These are phyloP conservation scores for Parietichytrium sp. DNA, from an alignment of 108 stramenopile species.

Conservation along the genomic window DNA sequence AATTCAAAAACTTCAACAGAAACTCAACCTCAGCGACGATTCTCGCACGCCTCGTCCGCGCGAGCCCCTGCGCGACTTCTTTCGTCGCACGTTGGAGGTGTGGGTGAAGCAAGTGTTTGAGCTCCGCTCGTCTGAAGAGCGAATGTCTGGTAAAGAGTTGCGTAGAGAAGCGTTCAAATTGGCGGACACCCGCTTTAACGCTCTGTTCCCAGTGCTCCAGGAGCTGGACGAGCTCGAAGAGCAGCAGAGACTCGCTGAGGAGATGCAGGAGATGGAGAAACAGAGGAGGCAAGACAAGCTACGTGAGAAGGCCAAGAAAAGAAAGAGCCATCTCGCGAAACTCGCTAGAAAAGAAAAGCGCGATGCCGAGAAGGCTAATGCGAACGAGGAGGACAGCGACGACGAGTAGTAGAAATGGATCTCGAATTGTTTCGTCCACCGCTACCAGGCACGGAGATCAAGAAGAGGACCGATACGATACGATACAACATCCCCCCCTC, in stretches of 20 bases:
- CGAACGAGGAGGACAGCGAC: slow-evolving; percentile 8
- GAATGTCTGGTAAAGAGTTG: slow-evolving; percentile 3
- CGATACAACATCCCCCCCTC: too few relatives aligned
- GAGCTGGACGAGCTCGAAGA: slow-evolving; percentile 34
- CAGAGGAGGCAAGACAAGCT: background rate
- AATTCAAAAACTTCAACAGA: background rate
- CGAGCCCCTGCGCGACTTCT: slow-evolving; percentile 33
- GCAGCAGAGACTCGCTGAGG: slow-evolving; percentile 2
- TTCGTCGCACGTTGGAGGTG: background rate
- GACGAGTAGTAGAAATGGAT: too few relatives aligned
- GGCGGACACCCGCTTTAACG: background rate
- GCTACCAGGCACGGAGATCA: too few relatives aligned
- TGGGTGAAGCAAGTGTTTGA: slow-evolving; percentile 1
- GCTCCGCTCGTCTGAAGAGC: background rate
- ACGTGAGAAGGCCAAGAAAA: slow-evolving; percentile 36
- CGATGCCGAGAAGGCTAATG: background rate
- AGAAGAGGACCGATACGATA: too few relatives aligned
- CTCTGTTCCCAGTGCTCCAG: background rate
- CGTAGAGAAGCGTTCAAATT: background rate
- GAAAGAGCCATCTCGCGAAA: slow-evolving; percentile 7
- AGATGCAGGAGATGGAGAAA: slow-evolving; percentile 24
- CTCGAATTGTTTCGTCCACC: too few relatives aligned
- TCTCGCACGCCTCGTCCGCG: background rate
- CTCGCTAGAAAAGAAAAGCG: slow-evolving; percentile 20
- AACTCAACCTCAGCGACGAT: slow-evolving; percentile 5